Base-by-base conservation (phyloP, 257 asterid genomes). In the Solanum tacnaense region DNA sequence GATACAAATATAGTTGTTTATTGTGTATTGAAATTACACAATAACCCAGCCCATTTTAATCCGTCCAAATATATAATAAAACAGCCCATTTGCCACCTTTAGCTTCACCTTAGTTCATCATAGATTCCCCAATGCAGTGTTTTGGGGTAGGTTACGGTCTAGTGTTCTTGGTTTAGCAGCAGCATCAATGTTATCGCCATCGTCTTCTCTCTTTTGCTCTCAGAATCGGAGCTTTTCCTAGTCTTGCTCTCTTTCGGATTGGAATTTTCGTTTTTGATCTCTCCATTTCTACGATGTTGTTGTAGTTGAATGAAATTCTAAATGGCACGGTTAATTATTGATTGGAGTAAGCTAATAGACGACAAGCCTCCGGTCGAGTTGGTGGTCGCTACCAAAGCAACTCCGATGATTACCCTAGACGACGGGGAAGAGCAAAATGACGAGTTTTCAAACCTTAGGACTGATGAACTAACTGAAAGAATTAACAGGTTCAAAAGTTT, bases 341-440 rank as follows among this genome's bases (percentile, higher is more conserved):
- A 91, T 86, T 91, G 88, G 91, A 21, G 4, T 15, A 81, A 0
- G 62, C 85, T 89, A 13, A 15, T 89, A 23, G 74, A 23, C 68
- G 41, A 67, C 81, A 70, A 58, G 52, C 86, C 52, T 71, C 90
- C 91, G 16, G 90, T 25, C 76, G 84, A 35, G 49, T 13, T 88
- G 31, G 88, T 78, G 91, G 89, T 88, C 85, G 86, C 58, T 20
- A 44, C 23, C 21, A 75, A 29, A 20, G 56, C 75, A 11, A 38
- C 84, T 23, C 70, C 79, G 46, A 34, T 34, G 38, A 41, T 41
- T 25, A 16, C 15, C 36, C 6, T 25, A 27, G 91, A 87, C 9
- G 46, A 8, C 62, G 62, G 62, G 4, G 89, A 82, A 15, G 90
- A 88, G 9, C 36, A 82, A 3, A n/a, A 68, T 27, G 67, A 67